Percentiles rank a stretch among this genome's conserved stretches.
phyloP scores from a whole-genome alignment of 2,329 filamentous ascomycete species.

The Aspergillus quadricinctus region DNA sequence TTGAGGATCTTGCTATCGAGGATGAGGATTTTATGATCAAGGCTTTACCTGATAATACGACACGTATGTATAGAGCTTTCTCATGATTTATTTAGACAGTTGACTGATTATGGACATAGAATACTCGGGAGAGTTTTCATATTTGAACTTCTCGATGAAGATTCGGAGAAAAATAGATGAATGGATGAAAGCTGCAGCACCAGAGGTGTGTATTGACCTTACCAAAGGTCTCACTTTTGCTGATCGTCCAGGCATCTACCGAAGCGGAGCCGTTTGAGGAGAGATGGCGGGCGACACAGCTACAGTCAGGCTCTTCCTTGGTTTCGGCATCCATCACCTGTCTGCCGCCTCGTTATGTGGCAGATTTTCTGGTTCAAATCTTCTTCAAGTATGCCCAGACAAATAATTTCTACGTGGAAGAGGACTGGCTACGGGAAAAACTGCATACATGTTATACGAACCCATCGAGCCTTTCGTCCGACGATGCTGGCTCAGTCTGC shows the following conservation, averaged over 20 bases:
- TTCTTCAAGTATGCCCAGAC: conserved; percentile 44
- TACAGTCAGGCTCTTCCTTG: conserved; percentile 37
- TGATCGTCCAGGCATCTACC: conserved; percentile 26
- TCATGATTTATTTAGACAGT: not conserved
- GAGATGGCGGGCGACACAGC: conserved; percentile 40
- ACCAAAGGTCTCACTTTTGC: not conserved
- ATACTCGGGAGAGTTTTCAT: conserved; percentile 45
- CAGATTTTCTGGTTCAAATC: conserved; percentile 40
- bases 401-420: conserved; percentile 43
- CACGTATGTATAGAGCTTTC: conserved; percentile 26
- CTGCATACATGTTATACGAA: conserved; percentile 36
- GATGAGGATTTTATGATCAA: conserved; percentile 41
- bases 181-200: conserved; percentile 37
- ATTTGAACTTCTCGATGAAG: conserved; percentile 43
- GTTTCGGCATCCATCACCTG: conserved; percentile 36
- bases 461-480: conserved; percentile 29
- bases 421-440: conserved; percentile 38
- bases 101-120: conserved; percentile 20
- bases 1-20: conserved; percentile 39
- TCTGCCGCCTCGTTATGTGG: conserved; percentile 42
- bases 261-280: conserved; percentile 39
- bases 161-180: conserved; percentile 41
- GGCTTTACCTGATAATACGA: conserved; percentile 36
- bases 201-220: conserved; percentile 25
- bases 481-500: conserved; percentile 40